A percentile compares a stretch with the other conserved stretches of the same genome.
Conservation (phyloP, 2,329 filamentous ascomycete genomes). For the Cladophialophora exuberans region DNA sequence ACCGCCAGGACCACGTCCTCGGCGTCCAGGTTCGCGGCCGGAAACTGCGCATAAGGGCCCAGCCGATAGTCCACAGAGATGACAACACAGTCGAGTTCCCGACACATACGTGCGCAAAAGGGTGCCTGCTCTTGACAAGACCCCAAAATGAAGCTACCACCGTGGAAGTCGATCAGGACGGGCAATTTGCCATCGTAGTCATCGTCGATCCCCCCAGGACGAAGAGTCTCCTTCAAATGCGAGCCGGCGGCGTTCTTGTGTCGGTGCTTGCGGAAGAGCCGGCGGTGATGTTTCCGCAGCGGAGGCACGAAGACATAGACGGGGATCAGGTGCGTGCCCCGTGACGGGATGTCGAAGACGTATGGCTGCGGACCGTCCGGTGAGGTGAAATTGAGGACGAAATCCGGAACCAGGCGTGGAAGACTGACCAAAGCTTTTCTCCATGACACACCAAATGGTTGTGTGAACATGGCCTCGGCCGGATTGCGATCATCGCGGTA, state of each 20-base stretch:
- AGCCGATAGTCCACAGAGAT: constrained; percentile 54
- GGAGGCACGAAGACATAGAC: constrained; percentile 33
- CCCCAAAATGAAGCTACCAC: constrained; percentile 33
- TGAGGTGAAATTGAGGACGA: constrained; percentile 31
- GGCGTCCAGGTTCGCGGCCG: constrained; percentile 52
- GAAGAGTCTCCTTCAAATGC: constrained; percentile 21
- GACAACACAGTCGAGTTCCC: constrained; percentile 45
- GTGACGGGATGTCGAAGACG: constrained; percentile 31
- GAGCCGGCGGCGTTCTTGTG: constrained; percentile 9
- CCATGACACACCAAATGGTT: constrained; percentile 24
- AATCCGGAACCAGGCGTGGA: constrained; percentile 31
- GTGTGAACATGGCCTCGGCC: constrained; percentile 8
- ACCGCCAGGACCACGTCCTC: constrained; percentile 51
- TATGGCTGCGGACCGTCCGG: constrained; percentile 33
- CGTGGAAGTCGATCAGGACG: constrained; percentile 34
- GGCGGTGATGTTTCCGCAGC: constrained; percentile 10
- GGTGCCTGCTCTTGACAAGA: constrained; percentile 43
- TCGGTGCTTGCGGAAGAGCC: constrained; percentile 8
- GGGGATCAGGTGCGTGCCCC: constrained; percentile 31
- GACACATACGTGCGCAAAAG: constrained; percentile 51
- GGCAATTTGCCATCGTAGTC: constrained; percentile 24
- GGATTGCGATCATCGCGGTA: constrained; percentile 11
- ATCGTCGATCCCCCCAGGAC: constrained; percentile 6
- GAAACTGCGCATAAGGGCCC: constrained; percentile 51
- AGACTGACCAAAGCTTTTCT: constrained; percentile 32